Evolutionary conservation across 1,139 yeast species (phyloP).

Genomic region (Debaryomycetaceae sp.): DNA sequence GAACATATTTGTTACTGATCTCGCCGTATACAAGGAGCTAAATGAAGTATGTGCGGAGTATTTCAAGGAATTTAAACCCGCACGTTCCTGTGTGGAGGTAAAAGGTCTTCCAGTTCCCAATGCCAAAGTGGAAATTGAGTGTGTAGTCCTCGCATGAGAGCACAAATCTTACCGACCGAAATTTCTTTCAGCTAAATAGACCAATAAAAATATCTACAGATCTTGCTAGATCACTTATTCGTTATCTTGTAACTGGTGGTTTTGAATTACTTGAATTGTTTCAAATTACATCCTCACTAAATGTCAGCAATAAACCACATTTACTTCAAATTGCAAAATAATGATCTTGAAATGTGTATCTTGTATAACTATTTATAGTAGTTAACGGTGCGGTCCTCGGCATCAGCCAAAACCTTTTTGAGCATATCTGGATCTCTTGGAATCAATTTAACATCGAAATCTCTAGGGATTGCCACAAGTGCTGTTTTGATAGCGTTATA

Average conservation of each 20-base stretch:
- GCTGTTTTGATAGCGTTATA: constrained; percentile 5
- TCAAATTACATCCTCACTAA: background rate
- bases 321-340: background rate
- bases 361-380: constrained; percentile 1
- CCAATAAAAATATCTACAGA: background rate
- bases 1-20: constrained; percentile 1
- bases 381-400: constrained; percentile 4
- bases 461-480: constrained; percentile 5
- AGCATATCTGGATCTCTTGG: constrained; percentile 4
- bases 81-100: constrained; percentile 1
- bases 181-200: background rate
- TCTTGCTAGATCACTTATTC: background rate
- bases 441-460: constrained; percentile 4
- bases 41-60: background rate
- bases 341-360: no score
- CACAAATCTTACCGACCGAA: background rate
- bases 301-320: background rate
- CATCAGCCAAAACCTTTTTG: background rate
- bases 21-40: background rate
- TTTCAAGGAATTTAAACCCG: background rate
- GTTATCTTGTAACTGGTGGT: background rate
- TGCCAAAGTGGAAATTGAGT: constrained; percentile 1
- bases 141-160: background rate
- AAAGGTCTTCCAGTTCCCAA: constrained; percentile 1
- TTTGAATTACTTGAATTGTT: background rate